Evolutionary conservation across 2,329 filamentous ascomycete species (phyloP).

Genomic region (Anthostomella pinea): DNA sequence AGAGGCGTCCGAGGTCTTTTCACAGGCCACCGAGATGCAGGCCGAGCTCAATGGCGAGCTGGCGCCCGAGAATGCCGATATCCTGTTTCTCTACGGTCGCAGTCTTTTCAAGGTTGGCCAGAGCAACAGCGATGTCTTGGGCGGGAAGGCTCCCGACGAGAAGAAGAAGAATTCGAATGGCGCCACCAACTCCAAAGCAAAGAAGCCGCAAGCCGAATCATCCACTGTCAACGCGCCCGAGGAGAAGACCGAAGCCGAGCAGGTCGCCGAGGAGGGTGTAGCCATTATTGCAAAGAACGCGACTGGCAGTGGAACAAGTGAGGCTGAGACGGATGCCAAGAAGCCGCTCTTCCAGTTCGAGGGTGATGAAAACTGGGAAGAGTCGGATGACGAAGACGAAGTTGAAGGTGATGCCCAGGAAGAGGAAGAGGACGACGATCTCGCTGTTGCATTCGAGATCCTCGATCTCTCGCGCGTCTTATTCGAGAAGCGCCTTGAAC

Average conservation of each 20-base stretch:
- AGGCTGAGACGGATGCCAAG: constrained; percentile 45
- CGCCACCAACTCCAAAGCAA: constrained; percentile 36
- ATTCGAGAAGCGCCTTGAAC: constrained; percentile 54
- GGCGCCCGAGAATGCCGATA: constrained; percentile 83
- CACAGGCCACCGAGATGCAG: constrained; percentile 84
- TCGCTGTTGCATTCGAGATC: constrained; percentile 78
- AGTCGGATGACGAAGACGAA: constrained; percentile 34
- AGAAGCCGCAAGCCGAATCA: constrained; percentile 39
- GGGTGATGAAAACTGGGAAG: constrained; percentile 86
- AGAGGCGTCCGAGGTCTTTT: constrained; percentile 82
- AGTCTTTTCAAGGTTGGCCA: constrained; percentile 92
- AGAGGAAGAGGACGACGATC: constrained; percentile 67
- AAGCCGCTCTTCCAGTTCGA: constrained; percentile 89
- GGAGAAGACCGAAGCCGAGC: constrained; percentile 39
- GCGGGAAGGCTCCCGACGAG: constrained; percentile 68
- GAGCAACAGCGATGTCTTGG: constrained; percentile 90
- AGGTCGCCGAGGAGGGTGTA: constrained; percentile 45
- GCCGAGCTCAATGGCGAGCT: constrained; percentile 90
- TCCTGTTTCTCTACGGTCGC: constrained; percentile 91
- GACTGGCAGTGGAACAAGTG: constrained; percentile 37
- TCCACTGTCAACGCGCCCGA: constrained; percentile 34
- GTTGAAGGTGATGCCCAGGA: constrained; percentile 42
- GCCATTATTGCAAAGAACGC: constrained; percentile 43
- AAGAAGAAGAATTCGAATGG: constrained; percentile 45
- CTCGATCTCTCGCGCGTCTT: constrained; percentile 74